phyloP scores from a whole-genome alignment of 495 filamentous ascomycete genomes.

The Podospora bellae-mahoneyi region DNA sequence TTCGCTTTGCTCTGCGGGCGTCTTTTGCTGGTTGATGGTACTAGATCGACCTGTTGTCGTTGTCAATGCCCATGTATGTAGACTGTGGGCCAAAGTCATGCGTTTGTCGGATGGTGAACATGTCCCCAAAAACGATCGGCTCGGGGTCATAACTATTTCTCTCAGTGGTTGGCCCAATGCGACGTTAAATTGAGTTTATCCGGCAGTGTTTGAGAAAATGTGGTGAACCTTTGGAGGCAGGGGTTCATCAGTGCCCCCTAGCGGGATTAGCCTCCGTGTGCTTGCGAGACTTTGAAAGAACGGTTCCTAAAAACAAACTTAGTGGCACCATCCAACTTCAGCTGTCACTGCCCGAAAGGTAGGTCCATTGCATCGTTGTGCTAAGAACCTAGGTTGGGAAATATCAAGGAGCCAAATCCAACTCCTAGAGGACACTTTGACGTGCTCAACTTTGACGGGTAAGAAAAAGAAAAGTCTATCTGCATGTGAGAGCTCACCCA shows the following conservation, averaged over 20 bases:
- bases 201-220: not conserved
- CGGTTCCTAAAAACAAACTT: not conserved
- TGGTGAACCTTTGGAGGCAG: conserved; percentile 20
- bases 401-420: not conserved
- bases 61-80: not conserved
- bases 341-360: not conserved
- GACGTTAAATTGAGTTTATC: not conserved
- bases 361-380: not conserved
- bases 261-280: conserved; percentile 21
- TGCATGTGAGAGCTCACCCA: not conserved
- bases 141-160: not conserved
- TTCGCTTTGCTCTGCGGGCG: not conserved
- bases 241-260: conserved; percentile 9
- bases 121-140: not conserved
- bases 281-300: not conserved
- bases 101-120: conserved; percentile 3
- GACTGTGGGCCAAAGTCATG: not conserved
- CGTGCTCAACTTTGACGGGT: not conserved
- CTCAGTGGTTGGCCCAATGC: not conserved
- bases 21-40: not conserved
- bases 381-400: not conserved
- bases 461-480: not conserved
- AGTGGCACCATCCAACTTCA: not conserved
- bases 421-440: not conserved
- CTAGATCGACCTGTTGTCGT: not conserved